Percentiles rank a stretch among this genome's conserved stretches.
These are phyloP conservation scores for Bombardia bombarda DNA, from an alignment of 495 filamentous ascomycete genomes.

Conservation along the genomic window DNA sequence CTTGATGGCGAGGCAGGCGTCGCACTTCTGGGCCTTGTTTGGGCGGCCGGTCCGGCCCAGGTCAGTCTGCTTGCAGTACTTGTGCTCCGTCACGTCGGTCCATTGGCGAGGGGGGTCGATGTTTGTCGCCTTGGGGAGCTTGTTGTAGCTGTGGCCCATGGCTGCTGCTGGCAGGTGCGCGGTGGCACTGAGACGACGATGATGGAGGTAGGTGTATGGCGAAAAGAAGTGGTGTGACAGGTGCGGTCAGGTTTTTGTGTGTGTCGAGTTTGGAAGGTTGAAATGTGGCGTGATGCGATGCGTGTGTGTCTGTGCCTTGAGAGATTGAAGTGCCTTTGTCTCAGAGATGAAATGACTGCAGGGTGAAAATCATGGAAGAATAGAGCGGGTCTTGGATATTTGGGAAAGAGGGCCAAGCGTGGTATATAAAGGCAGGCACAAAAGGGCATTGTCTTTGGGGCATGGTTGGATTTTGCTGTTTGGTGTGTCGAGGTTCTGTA, in stretches of 20 bases:
- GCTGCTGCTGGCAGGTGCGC: neutral
- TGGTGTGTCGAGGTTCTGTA: too few species aligned
- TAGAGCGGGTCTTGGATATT: too few species aligned
- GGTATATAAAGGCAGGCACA: too few species aligned
- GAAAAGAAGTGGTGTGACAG: neutral
- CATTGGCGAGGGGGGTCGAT: conserved; percentile 14
- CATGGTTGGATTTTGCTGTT: neutral
- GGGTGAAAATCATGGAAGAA: too few species aligned
- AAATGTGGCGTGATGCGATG: neutral
- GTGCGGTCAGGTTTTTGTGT: too few species aligned
- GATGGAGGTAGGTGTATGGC: neutral
- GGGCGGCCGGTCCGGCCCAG: conserved; percentile 12
- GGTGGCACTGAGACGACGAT: neutral
- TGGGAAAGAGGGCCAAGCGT: too few species aligned
- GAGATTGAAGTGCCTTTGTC: too few species aligned
- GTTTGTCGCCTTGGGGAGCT: conserved; percentile 8
- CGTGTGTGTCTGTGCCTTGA: neutral
- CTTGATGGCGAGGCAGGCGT: conserved; percentile 19
- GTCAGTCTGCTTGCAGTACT: conserved; percentile 22
- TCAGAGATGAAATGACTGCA: too few species aligned
- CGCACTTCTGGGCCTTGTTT: conserved; percentile 25
- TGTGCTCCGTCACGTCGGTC: conserved; percentile 16
- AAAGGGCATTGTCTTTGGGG: neutral
- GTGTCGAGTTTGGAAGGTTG: too few species aligned
- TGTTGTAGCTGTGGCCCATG: conserved; percentile 19